A percentile compares a stretch with the other conserved stretches of the same genome.
phyloP scores from a whole-genome alignment of 1,139 yeast species.

The Blastobotrys petasosporus region DNA sequence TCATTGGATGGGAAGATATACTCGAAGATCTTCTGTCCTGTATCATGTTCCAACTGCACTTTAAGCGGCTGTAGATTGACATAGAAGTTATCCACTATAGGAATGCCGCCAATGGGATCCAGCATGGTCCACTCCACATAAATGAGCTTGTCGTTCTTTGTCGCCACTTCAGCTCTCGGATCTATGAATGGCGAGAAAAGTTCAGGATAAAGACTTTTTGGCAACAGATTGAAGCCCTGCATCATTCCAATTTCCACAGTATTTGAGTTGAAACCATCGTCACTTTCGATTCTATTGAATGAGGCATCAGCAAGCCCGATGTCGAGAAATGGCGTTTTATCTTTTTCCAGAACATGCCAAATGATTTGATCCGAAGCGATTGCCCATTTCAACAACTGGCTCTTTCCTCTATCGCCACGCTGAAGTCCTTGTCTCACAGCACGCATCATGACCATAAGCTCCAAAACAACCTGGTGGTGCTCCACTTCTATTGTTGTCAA shows the following conservation, averaged over 20 bases:
- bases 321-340: constrained; percentile 62
- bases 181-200: constrained; percentile 50
- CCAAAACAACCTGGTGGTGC: constrained; percentile 49
- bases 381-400: constrained; percentile 47
- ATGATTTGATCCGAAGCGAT: constrained; percentile 66
- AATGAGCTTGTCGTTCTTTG: constrained; percentile 38
- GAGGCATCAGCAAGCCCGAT: constrained; percentile 59
- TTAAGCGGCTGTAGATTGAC: constrained; percentile 58
- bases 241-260: constrained; percentile 54
- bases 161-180: constrained; percentile 13
- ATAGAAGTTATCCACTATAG: constrained; percentile 50
- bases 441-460: constrained; percentile 58
- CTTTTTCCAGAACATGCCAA: constrained; percentile 61
- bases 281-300: constrained; percentile 54
- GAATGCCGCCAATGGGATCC: constrained; percentile 82
- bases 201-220: constrained; percentile 62
- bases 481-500: constrained; percentile 47
- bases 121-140: constrained; percentile 64
- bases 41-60: constrained; percentile 63
- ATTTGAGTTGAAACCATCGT: constrained; percentile 60
- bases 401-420: constrained; percentile 35
- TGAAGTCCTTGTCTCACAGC: constrained; percentile 54
- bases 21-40: constrained; percentile 55
- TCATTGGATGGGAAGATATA: constrained; percentile 55
- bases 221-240: constrained; percentile 64